Base-by-base conservation (phyloP, 2,329 filamentous ascomycete species). In the Chrysosporium queenslandicum region DNA sequence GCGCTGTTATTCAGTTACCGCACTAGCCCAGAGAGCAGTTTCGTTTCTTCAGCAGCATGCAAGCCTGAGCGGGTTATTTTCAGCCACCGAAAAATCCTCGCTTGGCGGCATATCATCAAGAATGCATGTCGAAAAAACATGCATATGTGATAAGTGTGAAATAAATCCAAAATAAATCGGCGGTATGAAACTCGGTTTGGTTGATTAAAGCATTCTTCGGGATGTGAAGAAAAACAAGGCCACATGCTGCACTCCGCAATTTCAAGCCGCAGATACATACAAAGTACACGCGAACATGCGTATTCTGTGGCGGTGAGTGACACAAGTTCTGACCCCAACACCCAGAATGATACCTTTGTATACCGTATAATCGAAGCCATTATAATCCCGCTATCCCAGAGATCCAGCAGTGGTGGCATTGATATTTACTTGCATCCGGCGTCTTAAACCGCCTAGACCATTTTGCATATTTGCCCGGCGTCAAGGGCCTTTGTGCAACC, bases 191-290 rank as follows among this genome's bases (percentile, higher is more conserved):
- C 20, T 46, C 11, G 18, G 29, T 46, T 46, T 25, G 1, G 9
- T 18, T 21, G 11, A 14, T 11, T 36, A 41, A 25, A 11, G 23
- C 6, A 43, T 14, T 29, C 14, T 29, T 45, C n/a, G 14, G 5
- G 23, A 7, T 25, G 21, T 23, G 21, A 12, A 9, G 42, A 23
- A 23, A 9, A 36, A n/a, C 20, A 36, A 37, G 30, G 30, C 45
- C 45, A 47, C 45, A 47, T 47, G 45, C 49, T 51, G 49, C 42
- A 52, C 50, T 52, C 50, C 50, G 50, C 50, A 52, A 40, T 47
- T 46, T 46, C 32, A 7, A 46, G 34, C 42, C 32, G 42, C 36
- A 52, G 14, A 23, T 18, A 46, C 42, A 52, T 52, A 47, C 18
- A 21, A 21, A 34, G 21, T 52, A 52, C 34, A 52, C 42, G 42